Percentiles rank a stretch among this genome's conserved stretches.
Evolutionary conservation across 371 early-diverging fungal species (phyloP).

Genomic region (Mucor velutinosus): DNA sequence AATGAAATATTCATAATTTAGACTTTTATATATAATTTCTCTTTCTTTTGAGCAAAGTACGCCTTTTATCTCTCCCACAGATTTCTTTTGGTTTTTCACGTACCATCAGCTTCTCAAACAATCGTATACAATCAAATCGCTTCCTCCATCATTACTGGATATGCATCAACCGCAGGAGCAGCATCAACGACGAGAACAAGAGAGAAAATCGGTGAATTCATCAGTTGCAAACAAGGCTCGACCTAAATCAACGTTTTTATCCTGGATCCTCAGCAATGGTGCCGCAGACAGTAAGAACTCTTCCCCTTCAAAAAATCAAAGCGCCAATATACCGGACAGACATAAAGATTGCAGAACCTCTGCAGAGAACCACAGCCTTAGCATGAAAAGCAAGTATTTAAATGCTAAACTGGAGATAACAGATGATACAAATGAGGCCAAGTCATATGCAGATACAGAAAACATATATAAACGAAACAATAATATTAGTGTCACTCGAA

Average conservation of each 20-base stretch:
- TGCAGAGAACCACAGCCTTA: background rate
- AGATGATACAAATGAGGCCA: background rate
- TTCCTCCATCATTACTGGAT: background rate
- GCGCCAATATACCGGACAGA: background rate
- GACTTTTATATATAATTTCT: background rate
- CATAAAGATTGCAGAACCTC: background rate
- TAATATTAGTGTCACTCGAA: background rate
- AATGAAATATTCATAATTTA: background rate
- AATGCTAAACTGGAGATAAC: background rate
- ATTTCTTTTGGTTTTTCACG: background rate
- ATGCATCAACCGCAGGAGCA: background rate
- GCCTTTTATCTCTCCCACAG: background rate
- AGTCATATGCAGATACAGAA: background rate
- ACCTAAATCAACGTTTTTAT: slow-evolving; percentile 5
- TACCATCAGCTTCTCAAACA: background rate
- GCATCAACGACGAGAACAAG: background rate
- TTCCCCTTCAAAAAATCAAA: background rate
- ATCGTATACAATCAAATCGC: background rate
- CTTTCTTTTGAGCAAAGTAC: background rate
- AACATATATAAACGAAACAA: background rate
- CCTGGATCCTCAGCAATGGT: slow-evolving; percentile 5
- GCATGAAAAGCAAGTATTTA: background rate
- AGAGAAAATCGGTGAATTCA: background rate
- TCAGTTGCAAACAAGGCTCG: background rate
- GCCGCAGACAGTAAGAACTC: background rate